These are phyloP conservation scores for Chytriomyces sp. DNA, from an alignment of 192 early-diverging fungal genomes.

Conservation along the genomic window DNA sequence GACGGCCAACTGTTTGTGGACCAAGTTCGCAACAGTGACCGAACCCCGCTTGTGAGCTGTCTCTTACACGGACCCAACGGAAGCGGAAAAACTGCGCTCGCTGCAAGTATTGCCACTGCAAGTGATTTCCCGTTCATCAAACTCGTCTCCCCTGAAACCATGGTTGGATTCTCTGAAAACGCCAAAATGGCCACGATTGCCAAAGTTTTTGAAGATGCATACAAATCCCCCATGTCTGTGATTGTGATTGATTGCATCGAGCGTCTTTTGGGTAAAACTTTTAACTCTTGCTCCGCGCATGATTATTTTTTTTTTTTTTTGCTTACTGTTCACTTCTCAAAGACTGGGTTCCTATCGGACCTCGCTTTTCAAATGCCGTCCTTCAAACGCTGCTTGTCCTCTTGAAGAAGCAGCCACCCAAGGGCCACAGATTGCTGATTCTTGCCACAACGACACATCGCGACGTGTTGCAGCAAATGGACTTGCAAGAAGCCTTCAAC, in stretches of 20 bases:
- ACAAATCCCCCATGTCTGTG: slow-evolving; percentile 91
- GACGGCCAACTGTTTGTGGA: slow-evolving; percentile 64
- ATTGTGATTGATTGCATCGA: slow-evolving; percentile 96
- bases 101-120: slow-evolving; percentile 89
- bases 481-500: slow-evolving; percentile 84
- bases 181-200: slow-evolving; percentile 86
- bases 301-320: not conserved
- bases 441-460: slow-evolving; percentile 86
- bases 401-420: slow-evolving; percentile 89
- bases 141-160: slow-evolving; percentile 92
- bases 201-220: slow-evolving; percentile 96
- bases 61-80: slow-evolving; percentile 86
- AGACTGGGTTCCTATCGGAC: slow-evolving; percentile 91
- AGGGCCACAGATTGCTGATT: slow-evolving; percentile 77
- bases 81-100: slow-evolving; percentile 93
- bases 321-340: not conserved
- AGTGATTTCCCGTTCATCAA: slow-evolving; percentile 97
- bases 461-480: slow-evolving; percentile 84
- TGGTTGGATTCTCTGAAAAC: slow-evolving; percentile 88
- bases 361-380: slow-evolving; percentile 91
- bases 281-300: not conserved
- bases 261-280: slow-evolving; percentile 72
- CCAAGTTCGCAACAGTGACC: slow-evolving; percentile 73
- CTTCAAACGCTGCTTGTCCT: slow-evolving; percentile 93
- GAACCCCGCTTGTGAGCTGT: slow-evolving; percentile 88